A percentile compares a stretch with the other conserved stretches of the same genome.
These are phyloP conservation scores for Entomophthora muscae DNA, from an alignment of 371 early-diverging fungal species.

Conservation along the genomic window DNA sequence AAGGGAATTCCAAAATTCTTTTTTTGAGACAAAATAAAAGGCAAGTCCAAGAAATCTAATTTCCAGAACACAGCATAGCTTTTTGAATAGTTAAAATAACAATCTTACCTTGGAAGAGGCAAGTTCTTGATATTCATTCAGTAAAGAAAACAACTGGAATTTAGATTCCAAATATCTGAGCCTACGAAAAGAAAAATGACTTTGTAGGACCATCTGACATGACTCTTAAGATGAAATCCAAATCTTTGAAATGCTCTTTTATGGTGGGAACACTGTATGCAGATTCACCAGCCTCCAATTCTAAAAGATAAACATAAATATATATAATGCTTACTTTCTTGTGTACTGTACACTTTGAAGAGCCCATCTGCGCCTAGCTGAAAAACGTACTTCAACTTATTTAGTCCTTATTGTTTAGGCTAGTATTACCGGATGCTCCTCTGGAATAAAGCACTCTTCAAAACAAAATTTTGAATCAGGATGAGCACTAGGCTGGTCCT, in stretches of 20 bases:
- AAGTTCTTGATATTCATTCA: conserved; percentile 89
- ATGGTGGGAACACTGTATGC: conserved; percentile 45
- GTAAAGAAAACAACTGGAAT: conserved; percentile 82
- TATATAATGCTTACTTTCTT: not conserved
- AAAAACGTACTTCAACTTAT: conserved; percentile 15
- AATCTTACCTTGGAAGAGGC: conserved; percentile 78
- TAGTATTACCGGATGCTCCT: conserved; percentile 20
- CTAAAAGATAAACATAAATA: conserved; percentile 7
- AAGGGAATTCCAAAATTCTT: too few species aligned
- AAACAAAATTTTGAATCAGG: conserved; percentile 32
- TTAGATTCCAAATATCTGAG: conserved; percentile 86
- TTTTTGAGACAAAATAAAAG: too few species aligned
- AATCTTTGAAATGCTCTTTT: conserved; percentile 76
- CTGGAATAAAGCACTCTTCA: conserved; percentile 40
- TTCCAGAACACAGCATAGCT: too few species aligned
- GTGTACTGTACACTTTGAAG: conserved; percentile 25
- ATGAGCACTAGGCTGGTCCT: conserved; percentile 7
- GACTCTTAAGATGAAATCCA: conserved; percentile 63
- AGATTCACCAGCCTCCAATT: conserved; percentile 15
- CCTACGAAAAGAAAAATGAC: conserved; percentile 82
- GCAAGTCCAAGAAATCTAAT: too few species aligned
- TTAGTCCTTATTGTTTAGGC: not conserved
- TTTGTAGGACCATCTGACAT: conserved; percentile 93
- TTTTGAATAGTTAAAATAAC: too few species aligned
- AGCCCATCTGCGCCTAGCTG: conserved; percentile 39